Conservation (phyloP, 1,284 basidiomycete genomes). For the Sanguinoderma infundibulare region DNA sequence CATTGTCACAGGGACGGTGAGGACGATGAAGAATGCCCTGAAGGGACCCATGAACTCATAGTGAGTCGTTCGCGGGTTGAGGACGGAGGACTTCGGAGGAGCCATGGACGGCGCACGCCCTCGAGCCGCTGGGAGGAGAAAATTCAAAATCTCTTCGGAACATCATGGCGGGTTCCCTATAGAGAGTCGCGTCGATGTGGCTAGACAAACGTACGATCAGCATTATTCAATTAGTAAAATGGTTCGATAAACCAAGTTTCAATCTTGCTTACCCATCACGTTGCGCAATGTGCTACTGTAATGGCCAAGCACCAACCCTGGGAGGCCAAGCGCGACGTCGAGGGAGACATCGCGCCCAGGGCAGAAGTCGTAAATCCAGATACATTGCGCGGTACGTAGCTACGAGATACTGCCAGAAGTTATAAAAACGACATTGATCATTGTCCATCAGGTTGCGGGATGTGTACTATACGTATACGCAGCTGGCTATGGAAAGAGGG, state of each 20-base stretch:
- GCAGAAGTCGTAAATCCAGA: background rate
- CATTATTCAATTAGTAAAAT: background rate
- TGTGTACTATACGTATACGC: background rate
- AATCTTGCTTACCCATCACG: too few relatives aligned
- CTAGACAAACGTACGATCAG: background rate
- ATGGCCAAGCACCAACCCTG: too few relatives aligned
- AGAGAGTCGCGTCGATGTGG: background rate
- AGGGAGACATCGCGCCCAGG: background rate
- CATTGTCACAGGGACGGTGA: constrained; percentile 74
- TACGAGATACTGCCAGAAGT: background rate
- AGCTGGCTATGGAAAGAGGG: background rate
- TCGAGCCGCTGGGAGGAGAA: background rate
- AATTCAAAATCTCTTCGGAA: background rate
- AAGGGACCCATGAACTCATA: constrained; percentile 90
- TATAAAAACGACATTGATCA: background rate
- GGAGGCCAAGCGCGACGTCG: too few relatives aligned
- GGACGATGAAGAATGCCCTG: constrained; percentile 76
- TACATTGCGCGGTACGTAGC: background rate
- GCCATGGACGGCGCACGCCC: background rate
- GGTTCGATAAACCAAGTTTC: background rate
- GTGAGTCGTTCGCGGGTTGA: constrained; percentile 70
- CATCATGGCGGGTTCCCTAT: too few relatives aligned
- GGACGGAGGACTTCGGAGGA: constrained; percentile 25
- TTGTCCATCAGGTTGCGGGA: background rate
- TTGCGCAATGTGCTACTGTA: too few relatives aligned